Evolutionary conservation across 345 rosid species (phyloP).

Genomic region (Gossypium ekmanianum): DNA sequence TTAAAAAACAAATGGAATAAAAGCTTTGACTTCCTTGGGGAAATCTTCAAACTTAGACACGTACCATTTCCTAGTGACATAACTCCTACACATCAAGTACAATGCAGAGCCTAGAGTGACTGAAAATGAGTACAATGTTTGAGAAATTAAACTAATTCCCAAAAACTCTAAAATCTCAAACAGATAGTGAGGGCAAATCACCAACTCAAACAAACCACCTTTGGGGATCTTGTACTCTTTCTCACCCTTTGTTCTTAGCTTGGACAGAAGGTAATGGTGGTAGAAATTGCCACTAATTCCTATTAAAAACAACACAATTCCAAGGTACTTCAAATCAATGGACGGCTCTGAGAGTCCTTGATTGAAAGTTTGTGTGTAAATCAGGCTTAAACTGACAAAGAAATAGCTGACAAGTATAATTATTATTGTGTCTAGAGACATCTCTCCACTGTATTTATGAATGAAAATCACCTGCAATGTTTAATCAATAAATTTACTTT

Average conservation of each 20-base stretch:
- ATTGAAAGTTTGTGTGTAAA: constrained; percentile 44
- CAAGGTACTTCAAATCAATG: constrained; percentile 38
- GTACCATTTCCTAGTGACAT: constrained; percentile 69
- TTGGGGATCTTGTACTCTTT: constrained; percentile 60
- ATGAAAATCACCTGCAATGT: constrained; percentile 33
- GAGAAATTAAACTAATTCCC: constrained; percentile 55
- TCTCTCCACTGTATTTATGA: constrained; percentile 59
- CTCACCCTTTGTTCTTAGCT: constrained; percentile 36
- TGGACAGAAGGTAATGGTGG: constrained; percentile 67
- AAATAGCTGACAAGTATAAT: constrained; percentile 38
- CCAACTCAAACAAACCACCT: constrained; percentile 55
- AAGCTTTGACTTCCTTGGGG: constrained; percentile 46
- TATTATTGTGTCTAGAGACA: constrained; percentile 32
- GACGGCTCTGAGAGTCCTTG: constrained; percentile 39
- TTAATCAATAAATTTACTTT: not conserved
- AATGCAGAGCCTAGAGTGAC: constrained; percentile 33
- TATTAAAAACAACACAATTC: constrained; percentile 41
- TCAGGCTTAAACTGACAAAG: constrained; percentile 28
- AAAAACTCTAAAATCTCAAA: constrained; percentile 61
- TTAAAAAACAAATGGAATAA: constrained; percentile 55
- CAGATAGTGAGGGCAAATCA: constrained; percentile 74
- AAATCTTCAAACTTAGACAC: constrained; percentile 61
- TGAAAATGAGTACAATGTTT: constrained; percentile 41
- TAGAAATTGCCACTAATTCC: constrained; percentile 72
- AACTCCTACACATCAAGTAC: constrained; percentile 61